Evolutionary conservation across 345 rosid species (phyloP).

Genomic region (Moricandia arvensis): DNA sequence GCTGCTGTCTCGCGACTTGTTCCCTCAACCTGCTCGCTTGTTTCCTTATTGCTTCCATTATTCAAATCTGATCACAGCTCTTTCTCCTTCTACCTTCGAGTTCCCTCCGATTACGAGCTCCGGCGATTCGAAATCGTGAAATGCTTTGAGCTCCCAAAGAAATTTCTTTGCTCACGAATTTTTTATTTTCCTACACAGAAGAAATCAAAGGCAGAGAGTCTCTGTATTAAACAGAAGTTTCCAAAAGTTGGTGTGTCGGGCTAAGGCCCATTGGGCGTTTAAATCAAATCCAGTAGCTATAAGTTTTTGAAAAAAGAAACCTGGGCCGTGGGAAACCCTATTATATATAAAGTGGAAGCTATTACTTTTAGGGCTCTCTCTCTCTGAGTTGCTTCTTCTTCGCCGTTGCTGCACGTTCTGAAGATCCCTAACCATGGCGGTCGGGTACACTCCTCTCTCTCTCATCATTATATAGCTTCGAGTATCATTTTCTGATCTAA

Average conservation of each 20-base stretch:
- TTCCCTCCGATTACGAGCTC: background rate
- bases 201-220: background rate
- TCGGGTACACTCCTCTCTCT: constrained; percentile 26
- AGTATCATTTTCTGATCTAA: constrained; percentile 2
- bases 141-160: background rate
- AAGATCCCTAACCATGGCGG: constrained; percentile 33
- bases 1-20: background rate
- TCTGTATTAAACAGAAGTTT: background rate
- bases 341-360: constrained; percentile 4
- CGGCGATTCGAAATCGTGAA: background rate
- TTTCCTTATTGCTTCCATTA: background rate
- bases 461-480: no score
- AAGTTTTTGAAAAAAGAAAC: background rate
- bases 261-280: background rate
- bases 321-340: constrained; percentile 24
- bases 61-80: background rate
- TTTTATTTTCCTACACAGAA: background rate
- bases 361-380: background rate
- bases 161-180: background rate
- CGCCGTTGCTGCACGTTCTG: constrained; percentile 7
- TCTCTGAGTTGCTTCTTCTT: constrained; percentile 20
- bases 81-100: background rate
- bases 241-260: background rate
- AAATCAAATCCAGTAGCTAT: background rate
- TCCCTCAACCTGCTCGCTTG: background rate